Base-by-base conservation (phyloP, 2,329 filamentous ascomycete species). In the Penicillium sp. region DNA sequence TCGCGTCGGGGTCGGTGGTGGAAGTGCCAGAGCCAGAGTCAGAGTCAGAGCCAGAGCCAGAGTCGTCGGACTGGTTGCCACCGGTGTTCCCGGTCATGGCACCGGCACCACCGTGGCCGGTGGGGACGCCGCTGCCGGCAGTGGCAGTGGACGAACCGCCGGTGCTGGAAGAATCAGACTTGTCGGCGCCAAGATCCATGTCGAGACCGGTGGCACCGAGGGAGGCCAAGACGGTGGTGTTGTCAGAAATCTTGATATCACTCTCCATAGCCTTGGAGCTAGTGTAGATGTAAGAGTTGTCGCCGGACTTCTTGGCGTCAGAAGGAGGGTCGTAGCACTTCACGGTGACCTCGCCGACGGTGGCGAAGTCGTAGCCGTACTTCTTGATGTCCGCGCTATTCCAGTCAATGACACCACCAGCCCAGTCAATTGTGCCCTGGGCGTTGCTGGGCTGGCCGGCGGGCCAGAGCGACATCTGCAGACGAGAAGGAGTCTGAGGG, bases 401-500 rank as follows among this genome's bases (percentile, higher is more conserved):
- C 92, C 93, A 99, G 77, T 95, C 80, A 56, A 99, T 92, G 44
- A 80, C 74, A 61, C 93, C 93, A 65, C 93, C 93, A 14, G 92
- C 89, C 93, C 93, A 99, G 46, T 84, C 78, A 57, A 95, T 81
- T 29, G 93, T 97, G 48, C 93, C 93, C 68, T 87, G 67, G 34
- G 81, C 86, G 70, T 96, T 96, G 65, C 78, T 79, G 9, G 82
- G 73, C 39, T 88, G 81, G 66, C 93, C 93, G 64, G 89, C 93
- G 34, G 93, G 93, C 93, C 93, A 99, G 64, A 99, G 83, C 13
- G 93, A 97, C 42, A 99, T 80, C 76, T 96, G 89, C 44, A 99
- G 81, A 60, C 92, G 88, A 13, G 91, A 75, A 3, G 93, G 93
- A 0, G 91, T 95, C 75, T 97, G 93, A 6, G 93, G 93, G 77